Percentiles rank a stretch among this genome's conserved stretches.
Evolutionary conservation across 1,284 basidiomycete genomes (phyloP).

Genomic region (Naganishia cerealis): DNA sequence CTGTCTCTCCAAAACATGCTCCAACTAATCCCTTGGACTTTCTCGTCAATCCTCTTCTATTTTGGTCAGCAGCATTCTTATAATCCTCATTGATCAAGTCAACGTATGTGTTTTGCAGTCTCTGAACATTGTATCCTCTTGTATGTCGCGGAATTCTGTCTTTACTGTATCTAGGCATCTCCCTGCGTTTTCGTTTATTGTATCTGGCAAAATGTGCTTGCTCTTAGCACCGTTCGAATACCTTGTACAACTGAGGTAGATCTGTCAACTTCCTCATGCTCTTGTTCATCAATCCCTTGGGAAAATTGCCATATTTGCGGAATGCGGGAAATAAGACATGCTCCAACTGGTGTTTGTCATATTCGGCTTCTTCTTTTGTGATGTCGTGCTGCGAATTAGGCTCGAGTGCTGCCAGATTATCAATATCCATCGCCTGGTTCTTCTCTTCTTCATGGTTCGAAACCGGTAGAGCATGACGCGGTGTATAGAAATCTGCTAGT

Average conservation of each 20-base stretch:
- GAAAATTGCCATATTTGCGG: slow-evolving; percentile 69
- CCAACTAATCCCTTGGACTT: neutral
- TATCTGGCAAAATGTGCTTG: slow-evolving; percentile 2
- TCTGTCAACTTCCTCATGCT: slow-evolving; percentile 83
- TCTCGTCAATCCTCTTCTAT: neutral
- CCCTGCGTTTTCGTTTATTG: neutral
- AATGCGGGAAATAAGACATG: slow-evolving; percentile 82
- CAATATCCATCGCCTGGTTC: slow-evolving; percentile 28
- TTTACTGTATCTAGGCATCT: neutral
- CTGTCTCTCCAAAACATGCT: neutral
- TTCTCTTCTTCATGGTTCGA: slow-evolving; percentile 35
- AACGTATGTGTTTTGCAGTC: neutral
- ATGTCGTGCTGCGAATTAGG: slow-evolving; percentile 22
- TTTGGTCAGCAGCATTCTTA: neutral
- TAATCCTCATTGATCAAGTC: neutral
- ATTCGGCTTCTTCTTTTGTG: slow-evolving; percentile 48
- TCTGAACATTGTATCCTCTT: neutral
- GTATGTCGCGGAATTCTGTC: neutral
- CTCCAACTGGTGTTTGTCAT: slow-evolving; percentile 77
- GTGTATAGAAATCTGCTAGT: slow-evolving; percentile 84
- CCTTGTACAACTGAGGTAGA: slow-evolving; percentile 81
- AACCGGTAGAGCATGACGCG: slow-evolving; percentile 58
- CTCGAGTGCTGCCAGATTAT: slow-evolving; percentile 23
- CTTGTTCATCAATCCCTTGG: slow-evolving; percentile 66
- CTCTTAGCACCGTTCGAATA: slow-evolving; percentile 78